Percentiles rank a stretch among this genome's conserved stretches.
Conservation (phyloP, 331 rosid genomes). For the Cucumis variabilis region DNA sequence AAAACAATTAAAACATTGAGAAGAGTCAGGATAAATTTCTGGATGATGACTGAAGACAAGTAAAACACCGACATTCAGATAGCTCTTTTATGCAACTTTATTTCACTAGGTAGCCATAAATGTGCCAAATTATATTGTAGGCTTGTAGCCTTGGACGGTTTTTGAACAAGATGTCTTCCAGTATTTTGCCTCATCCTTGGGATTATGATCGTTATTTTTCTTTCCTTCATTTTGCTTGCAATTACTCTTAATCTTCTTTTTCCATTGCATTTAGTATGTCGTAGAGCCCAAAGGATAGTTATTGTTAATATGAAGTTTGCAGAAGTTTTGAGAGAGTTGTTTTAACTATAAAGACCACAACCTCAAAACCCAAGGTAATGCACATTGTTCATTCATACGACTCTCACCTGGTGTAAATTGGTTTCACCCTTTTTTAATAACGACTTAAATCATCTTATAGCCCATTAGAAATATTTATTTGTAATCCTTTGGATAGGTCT, state of each 20-base stretch:
- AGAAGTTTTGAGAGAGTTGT: constrained; percentile 89
- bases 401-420: too few species aligned
- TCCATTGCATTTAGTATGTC: too few species aligned
- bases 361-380: constrained; percentile 89
- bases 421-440: too few species aligned
- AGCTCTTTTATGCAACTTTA: constrained; percentile 97
- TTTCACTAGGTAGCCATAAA: too few species aligned
- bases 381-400: background rate
- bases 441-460: too few species aligned
- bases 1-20: constrained; percentile 91
- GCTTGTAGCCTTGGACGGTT: background rate
- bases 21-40: too few species aligned
- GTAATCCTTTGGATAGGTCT: too few species aligned
- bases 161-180: background rate
- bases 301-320: constrained; percentile 73
- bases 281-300: constrained; percentile 95
- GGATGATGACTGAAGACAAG: too few species aligned
- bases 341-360: constrained; percentile 82
- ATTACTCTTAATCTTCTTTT: background rate
- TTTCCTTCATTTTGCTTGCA: constrained; percentile 9
- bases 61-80: too few species aligned
- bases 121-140: constrained; percentile 20
- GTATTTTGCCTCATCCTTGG: background rate
- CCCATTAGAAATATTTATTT: too few species aligned
- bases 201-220: background rate